Conservation (phyloP, 2,329 filamentous ascomycete species). For the Paraphaeosphaeria minitans region DNA sequence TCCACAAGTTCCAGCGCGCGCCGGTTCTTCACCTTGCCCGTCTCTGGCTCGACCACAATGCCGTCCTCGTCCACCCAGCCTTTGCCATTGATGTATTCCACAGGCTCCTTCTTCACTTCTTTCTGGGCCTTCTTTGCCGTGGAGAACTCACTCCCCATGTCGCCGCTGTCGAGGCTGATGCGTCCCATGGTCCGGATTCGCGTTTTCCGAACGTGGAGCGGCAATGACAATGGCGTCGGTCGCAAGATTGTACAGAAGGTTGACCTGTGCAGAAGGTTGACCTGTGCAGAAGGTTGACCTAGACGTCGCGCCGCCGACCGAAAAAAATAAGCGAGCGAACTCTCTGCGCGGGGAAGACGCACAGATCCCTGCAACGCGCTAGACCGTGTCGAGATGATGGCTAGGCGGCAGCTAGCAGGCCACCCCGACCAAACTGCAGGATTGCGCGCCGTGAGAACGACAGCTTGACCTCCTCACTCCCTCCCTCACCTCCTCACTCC, state of each 20-base stretch:
- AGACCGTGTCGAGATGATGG: background rate
- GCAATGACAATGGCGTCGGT: background rate
- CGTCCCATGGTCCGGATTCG: background rate
- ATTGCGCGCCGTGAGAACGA: background rate
- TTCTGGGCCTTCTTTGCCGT: conserved; percentile 21
- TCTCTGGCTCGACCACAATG: conserved; percentile 69
- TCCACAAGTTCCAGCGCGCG: conserved; percentile 42
- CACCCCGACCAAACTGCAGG: background rate
- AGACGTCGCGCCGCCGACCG: background rate
- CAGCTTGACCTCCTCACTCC: background rate
- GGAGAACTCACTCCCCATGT: background rate
- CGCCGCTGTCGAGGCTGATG: background rate
- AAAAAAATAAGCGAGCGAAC: conserved; percentile 1
- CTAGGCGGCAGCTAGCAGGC: background rate
- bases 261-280: too few species aligned
- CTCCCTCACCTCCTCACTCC: background rate
- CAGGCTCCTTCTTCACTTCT: conserved; percentile 51
- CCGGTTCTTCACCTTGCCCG: conserved; percentile 41
- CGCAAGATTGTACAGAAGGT: too few species aligned
- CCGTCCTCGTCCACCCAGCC: conserved; percentile 90
- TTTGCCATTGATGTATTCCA: conserved; percentile 79
- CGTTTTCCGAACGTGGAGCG: too few species aligned
- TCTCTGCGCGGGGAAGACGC: background rate
- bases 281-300: too few species aligned
- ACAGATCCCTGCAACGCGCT: conserved; percentile 3